Evolutionary conservation across 768 basidiomycete genomes (phyloP).

Genomic region (Mrakia gelida): DNA sequence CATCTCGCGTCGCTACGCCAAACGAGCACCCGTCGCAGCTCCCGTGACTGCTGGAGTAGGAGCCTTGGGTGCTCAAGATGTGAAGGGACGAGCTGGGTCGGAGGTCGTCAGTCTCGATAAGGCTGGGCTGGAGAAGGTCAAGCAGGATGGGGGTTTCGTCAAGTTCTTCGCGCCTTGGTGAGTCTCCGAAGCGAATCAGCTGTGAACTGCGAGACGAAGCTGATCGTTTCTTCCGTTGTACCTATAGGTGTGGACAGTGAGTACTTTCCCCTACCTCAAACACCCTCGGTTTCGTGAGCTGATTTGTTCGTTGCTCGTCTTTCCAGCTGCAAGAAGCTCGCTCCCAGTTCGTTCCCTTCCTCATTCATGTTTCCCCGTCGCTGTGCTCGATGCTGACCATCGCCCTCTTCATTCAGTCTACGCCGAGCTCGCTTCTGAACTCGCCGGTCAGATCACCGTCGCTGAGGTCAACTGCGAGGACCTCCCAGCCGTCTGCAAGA

Average conservation of each 20-base stretch:
- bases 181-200: constrained; percentile 22
- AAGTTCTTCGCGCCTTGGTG: constrained; percentile 91
- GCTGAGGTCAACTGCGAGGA: constrained; percentile 87
- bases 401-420: constrained; percentile 51
- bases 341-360: constrained; percentile 51
- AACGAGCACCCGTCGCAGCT: constrained; percentile 10
- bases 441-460: constrained; percentile 68
- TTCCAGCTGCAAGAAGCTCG: constrained; percentile 76
- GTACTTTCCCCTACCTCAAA: constrained; percentile 24
- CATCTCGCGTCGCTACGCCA: constrained; percentile 13
- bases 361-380: not conserved
- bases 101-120: constrained; percentile 48
- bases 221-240: not conserved
- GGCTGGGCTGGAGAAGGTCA: constrained; percentile 43
- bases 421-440: constrained; percentile 63
- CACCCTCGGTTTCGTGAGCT: not conserved
- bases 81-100: constrained; percentile 34
- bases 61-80: not conserved
- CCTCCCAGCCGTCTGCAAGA: constrained; percentile 61
- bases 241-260: constrained; percentile 69
- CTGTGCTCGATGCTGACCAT: not conserved
- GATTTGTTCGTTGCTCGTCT: not conserved
- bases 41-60: not conserved
- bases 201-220: too few relatives aligned
- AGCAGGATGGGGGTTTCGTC: constrained; percentile 54